phyloP scores from a whole-genome alignment of 2,329 filamentous ascomycete genomes.

The Aphanocladium album region DNA sequence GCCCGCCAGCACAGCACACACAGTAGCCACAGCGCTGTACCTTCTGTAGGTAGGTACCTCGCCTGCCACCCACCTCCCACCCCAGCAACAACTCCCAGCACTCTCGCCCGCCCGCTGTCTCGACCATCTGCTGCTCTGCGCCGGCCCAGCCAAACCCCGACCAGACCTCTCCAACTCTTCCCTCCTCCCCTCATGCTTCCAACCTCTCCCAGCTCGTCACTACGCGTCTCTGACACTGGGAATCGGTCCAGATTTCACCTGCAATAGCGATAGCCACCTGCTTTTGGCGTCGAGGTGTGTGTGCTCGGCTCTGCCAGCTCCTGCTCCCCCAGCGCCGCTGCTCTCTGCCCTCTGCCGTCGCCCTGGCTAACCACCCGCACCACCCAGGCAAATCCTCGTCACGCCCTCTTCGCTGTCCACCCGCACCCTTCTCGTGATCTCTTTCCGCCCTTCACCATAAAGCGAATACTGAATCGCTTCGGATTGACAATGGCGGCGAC shows the following conservation, averaged over 20 bases:
- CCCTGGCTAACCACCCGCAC: constrained; percentile 14
- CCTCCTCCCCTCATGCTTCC: constrained; percentile 13
- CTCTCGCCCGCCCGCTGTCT: not conserved
- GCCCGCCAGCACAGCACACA: not conserved
- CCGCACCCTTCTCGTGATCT: constrained; percentile 33
- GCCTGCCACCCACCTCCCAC: not conserved
- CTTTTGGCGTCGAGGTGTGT: constrained; percentile 9
- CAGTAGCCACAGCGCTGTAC: not conserved
- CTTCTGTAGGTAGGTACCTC: not conserved
- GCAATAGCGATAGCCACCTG: not conserved
- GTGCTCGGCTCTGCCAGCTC: not conserved
- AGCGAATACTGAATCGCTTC: not conserved
- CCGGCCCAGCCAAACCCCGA: constrained; percentile 5
- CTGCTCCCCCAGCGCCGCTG: constrained; percentile 5
- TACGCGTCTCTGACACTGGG: not conserved
- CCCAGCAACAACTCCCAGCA: not conserved
- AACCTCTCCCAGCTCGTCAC: not conserved
- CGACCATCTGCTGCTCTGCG: constrained; percentile 2
- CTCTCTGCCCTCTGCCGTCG: constrained; percentile 11
- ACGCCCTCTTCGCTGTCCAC: constrained; percentile 44
- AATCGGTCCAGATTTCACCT: not conserved
- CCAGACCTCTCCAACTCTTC: constrained; percentile 12
- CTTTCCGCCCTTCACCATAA: constrained; percentile 2
- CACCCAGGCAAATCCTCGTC: constrained; percentile 17
- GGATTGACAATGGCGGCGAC: constrained; percentile 45